A percentile compares a stretch with the other conserved stretches of the same genome.
These are phyloP conservation scores for Neonectria ditissima DNA, from an alignment of 2,329 filamentous ascomycete species.

Conservation along the genomic window DNA sequence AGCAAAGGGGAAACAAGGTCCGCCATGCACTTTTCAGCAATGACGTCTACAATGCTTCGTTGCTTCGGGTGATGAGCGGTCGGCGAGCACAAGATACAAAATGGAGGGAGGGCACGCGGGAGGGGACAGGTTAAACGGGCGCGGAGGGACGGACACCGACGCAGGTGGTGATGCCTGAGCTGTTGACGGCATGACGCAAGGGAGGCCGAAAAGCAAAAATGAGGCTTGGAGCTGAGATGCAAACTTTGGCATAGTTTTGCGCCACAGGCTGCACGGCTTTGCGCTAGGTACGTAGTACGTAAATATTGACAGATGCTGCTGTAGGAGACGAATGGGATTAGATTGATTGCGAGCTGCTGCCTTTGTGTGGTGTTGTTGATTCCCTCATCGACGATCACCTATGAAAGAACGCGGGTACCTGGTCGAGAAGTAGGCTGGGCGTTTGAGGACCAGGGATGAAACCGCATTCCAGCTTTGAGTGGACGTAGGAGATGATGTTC, in stretches of 20 bases:
- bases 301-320: not conserved
- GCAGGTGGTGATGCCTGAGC: not conserved
- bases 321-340: not conserved
- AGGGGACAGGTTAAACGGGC: not conserved
- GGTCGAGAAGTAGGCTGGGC: too few species aligned
- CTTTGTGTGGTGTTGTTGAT: not conserved
- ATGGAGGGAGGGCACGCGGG: not conserved
- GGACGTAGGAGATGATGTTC: not conserved
- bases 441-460: constrained; percentile 4
- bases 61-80: not conserved
- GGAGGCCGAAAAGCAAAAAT: not conserved
- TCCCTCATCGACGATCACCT: too few species aligned
- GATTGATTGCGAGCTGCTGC: not conserved
- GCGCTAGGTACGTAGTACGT: too few species aligned
- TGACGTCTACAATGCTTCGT: not conserved
- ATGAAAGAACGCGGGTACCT: too few species aligned
- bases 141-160: not conserved
- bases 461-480: not conserved
- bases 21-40: not conserved
- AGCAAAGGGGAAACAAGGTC: not conserved
- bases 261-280: not conserved
- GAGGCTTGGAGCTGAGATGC: not conserved
- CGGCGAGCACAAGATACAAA: not conserved
- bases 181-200: constrained; percentile 15
- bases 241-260: not conserved